Base-by-base conservation (phyloP, 2,329 filamentous ascomycete genomes). In the Allantophomopsis lycopodina region DNA sequence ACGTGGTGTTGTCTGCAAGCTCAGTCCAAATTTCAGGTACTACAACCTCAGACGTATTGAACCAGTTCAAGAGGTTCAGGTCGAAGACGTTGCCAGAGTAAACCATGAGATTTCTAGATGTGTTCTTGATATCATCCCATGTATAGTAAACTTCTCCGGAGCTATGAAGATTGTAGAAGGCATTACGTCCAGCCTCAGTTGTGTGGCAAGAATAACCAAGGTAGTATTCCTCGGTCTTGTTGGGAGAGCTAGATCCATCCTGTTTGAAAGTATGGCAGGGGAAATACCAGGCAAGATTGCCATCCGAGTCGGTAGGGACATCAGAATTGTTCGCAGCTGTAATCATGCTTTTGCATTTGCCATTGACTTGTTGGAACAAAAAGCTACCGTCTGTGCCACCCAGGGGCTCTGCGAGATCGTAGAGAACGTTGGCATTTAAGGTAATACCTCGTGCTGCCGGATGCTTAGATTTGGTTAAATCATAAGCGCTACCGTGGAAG, bases 341-440 rank as follows among this genome's bases (percentile, higher is more conserved):
- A 55, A 98, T 94, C 41, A 96, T 62, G 8, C 73, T 83, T 63
- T 96, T 98, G 71, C 91, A 98, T 46, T 83, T 83, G 36, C 91
- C 93, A 51, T 98, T 98, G 59, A 98, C 91, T 49, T 96, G 94
- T 58, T 98, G 91, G 63, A 98, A 98, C 54, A 98, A 64, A 57
- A 98, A 98, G 55, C 88, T 96, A 42, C 85, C 89, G 56, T 98
- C 93, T 59, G 83, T 73, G n/a, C 88, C 91, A 40, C 79, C 80
- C 50, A 89, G 76, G 54, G 84, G 84, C 49, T 81, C 73, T 1
- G 79, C 71, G n/a, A 94, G 64, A 56, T 95, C 87, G 54, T 77
- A 96, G 12, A 98, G 66, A 17, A 98, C 78, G 52, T 96, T 95
- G 18, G 83, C 68, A 21, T 70, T 72, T 2, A 57, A 50, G 14